Base-by-base conservation (phyloP, 768 basidiomycete genomes). In the Boletellus ananas region DNA sequence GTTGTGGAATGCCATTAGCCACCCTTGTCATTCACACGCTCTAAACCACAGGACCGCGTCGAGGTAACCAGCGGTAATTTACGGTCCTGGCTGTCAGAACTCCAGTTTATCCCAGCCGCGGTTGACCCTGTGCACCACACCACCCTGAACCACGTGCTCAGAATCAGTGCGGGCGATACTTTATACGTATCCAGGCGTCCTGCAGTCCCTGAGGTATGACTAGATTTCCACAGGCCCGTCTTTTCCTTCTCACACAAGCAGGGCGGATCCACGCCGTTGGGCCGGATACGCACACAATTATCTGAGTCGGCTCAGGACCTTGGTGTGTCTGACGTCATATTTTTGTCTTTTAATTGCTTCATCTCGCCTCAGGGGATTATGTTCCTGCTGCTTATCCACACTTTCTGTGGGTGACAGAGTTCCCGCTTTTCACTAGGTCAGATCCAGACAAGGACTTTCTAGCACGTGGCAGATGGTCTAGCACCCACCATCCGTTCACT, bases 351-450 rank as follows among this genome's bases (percentile, higher is more conserved):
- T 35, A 31, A 42, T 48, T 31, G 34, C 47, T 42, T 57, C 45
- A 59, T 46, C 51, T 27, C 40, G 49, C 56, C 58, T 43, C 58
- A 86, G 87, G 84, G 45, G 77, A 81, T 43, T 75, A 84, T 50
- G 67, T 64, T 14, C 74, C 85, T 11, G 70, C 83, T 3, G 47
- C 74, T 25, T 69, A 70, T 21, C 90, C 90, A 42, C 86, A 90
- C 66, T 94, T 97, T 69, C 75, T 94, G 17, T 97, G 94, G 94
- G 81, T 97, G 46, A 95, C 92, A 5, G 93, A 95, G 66, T 96
- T 96, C 66, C 94, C 94, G 13, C 76, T 97, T 20, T 96, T 95
- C 72, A 84, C 94, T 14, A 82, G 77, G 27, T 83, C 85, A 34
- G 94, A 96, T 66, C 75, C 77, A 48, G 94, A 96, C 72, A 96